Percentiles rank a stretch among this genome's conserved stretches.
Evolutionary conservation across 2,329 filamentous ascomycete species (phyloP).

Genomic region (Colletotrichum sublineola): DNA sequence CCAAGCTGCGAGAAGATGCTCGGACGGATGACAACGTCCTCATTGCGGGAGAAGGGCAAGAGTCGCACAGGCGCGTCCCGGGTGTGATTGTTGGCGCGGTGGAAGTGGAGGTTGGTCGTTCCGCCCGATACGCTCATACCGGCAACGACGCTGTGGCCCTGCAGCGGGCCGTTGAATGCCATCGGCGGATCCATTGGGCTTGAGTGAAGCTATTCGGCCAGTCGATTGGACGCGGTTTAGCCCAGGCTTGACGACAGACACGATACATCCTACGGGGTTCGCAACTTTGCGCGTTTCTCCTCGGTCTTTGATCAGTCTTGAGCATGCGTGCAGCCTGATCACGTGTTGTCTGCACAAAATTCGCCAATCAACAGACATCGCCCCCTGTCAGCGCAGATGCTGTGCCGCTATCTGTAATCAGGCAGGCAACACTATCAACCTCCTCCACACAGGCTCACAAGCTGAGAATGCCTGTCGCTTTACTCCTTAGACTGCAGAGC

Average conservation of each 20-base stretch:
- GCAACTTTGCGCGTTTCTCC: neutral
- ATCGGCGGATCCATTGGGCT: neutral
- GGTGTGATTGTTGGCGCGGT: neutral
- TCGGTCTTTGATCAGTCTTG: neutral
- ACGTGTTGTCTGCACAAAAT: neutral
- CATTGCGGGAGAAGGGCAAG: neutral
- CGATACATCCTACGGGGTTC: neutral
- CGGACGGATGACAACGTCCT: neutral
- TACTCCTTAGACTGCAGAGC: neutral
- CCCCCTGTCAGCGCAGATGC: neutral
- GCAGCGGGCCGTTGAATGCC: neutral
- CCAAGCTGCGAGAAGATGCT: neutral
- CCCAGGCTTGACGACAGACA: neutral
- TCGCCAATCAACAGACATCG: neutral
- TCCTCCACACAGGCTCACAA: neutral
- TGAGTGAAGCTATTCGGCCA: neutral
- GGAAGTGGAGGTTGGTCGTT: neutral
- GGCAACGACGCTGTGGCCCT: neutral
- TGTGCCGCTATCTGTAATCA: neutral
- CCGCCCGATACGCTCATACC: conserved; percentile 4
- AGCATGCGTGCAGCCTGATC: neutral
- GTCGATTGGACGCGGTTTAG: neutral
- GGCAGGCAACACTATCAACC: no score
- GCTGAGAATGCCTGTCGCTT: neutral
- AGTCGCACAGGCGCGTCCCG: neutral